Evolutionary conservation across 2,329 filamentous ascomycete species (phyloP).

Genomic region (Fusarium caatingaense): DNA sequence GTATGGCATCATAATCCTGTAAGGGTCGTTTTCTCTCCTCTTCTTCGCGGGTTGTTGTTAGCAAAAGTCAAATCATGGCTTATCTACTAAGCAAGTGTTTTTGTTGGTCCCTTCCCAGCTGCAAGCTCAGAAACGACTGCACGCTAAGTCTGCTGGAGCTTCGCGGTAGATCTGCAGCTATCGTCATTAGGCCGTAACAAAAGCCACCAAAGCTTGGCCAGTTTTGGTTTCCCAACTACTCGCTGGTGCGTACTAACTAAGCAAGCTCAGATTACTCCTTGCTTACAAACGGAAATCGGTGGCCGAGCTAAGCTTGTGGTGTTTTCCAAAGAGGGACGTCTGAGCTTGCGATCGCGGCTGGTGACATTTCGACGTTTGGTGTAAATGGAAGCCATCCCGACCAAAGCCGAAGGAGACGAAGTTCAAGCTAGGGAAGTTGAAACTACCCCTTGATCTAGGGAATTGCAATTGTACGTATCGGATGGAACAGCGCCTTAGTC

Average conservation of each 20-base stretch:
- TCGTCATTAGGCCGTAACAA: background rate
- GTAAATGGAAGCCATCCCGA: background rate
- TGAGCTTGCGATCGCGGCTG: background rate
- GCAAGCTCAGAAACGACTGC: background rate
- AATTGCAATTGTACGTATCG: background rate
- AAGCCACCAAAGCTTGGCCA: background rate
- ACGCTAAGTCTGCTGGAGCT: too few relatives aligned
- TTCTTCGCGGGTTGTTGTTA: background rate
- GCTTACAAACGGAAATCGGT: background rate
- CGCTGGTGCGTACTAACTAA: background rate
- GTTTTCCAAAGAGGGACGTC: background rate
- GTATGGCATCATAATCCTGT: background rate
- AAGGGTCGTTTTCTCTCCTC: background rate
- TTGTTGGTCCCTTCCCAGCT: background rate
- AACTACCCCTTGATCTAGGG: background rate
- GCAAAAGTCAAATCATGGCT: background rate
- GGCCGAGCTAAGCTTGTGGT: background rate
- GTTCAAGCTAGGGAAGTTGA: background rate
- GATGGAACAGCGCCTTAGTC: background rate
- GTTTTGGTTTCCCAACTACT: background rate
- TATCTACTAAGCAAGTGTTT: background rate
- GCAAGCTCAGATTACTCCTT: background rate
- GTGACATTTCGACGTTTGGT: background rate
- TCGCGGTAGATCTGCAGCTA: background rate
- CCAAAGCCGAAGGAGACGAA: background rate